Base-by-base conservation (phyloP, 495 filamentous ascomycete species). In the Hyaloscypha variabilis region DNA sequence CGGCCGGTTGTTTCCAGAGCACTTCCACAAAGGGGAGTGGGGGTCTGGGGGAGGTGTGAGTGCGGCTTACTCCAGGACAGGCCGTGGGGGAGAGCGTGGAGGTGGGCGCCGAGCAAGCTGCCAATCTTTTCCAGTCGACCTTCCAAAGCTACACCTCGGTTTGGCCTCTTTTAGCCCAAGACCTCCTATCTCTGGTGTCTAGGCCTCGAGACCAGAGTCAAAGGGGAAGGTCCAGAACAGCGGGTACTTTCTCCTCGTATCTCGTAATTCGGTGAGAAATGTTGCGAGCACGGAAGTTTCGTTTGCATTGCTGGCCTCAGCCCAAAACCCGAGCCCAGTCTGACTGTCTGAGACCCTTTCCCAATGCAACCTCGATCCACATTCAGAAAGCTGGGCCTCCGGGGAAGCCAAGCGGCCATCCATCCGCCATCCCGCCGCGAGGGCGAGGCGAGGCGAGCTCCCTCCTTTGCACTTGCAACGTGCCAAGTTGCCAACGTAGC, bases 1-100 rank as follows among this genome's bases (percentile, higher is more conserved):
- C 17, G 4, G 39, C 25, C 25, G 51, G 51, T 10, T 28, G 51
- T 54, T 54, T 54, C 51, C 51, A 54, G 25, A 54, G 51, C n/a
- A n/a, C 51, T 54, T 54, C 51, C 51, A 54, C 8, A 25, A 25
- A 25, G 8, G 51, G 17, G 3, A 17, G 11, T 17, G 11, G 49
- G 49, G 49, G 49, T 8, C 21, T 10, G 51, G 8, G 51, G 51
- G 51, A 17, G 25, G 6, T 17, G 3, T 28, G 51, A 54, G 51
- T 24, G 51, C 13, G 51, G 51, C 25, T 28, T 54, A 24, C n/a
- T n/a, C n/a, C n/a, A n/a, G n/a, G n/a, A n/a, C 25, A 24, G 51
- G 51, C 21, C 51, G 25, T 24, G 51, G 51, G 21, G 51, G 21
- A 25, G 51, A 24, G 49, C 49, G 49, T 54, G 51, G 51, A 28